Percentiles rank a stretch among this genome's conserved stretches.
Conservation (phyloP, 805 yeast genomes). For the Priceomyces medius region DNA sequence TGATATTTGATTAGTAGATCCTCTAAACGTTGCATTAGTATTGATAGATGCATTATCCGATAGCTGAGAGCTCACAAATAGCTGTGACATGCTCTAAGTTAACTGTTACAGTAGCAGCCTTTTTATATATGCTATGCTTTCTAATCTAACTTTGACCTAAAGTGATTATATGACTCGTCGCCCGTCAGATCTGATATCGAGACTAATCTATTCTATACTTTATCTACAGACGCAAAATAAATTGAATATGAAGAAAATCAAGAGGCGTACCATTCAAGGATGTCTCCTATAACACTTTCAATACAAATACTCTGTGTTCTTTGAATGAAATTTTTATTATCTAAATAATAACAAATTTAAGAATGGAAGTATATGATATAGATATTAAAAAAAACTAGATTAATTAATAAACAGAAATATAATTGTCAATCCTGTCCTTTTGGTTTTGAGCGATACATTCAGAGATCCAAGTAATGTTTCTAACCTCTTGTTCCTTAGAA, state of each 20-base stretch:
- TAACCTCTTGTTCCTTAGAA: constrained; percentile 92
- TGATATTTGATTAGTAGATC: constrained; percentile 35
- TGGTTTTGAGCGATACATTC: constrained; percentile 99
- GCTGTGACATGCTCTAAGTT: constrained; percentile 4
- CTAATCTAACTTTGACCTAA: too few species aligned
- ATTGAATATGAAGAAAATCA: too few species aligned
- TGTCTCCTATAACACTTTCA: too few species aligned
- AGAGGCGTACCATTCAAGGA: background rate
- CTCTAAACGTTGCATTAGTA: constrained; percentile 22
- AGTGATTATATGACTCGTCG: too few species aligned
- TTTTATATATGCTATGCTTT: too few species aligned
- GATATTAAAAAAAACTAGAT: background rate
- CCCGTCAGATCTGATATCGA: constrained; percentile 1
- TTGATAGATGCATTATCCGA: background rate
- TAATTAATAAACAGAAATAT: constrained; percentile 74
- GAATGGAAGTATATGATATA: background rate
- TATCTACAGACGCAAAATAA: too few species aligned
- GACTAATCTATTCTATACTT: too few species aligned
- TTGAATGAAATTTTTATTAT: too few species aligned
- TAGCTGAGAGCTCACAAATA: constrained; percentile 2
- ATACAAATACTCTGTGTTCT: too few species aligned
- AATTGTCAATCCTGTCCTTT: constrained; percentile 87
- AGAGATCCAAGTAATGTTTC: constrained; percentile 99
- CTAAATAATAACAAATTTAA: background rate
- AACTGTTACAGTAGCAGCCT: too few species aligned